Evolutionary conservation across 768 basidiomycete species (phyloP).

Genomic region (Leucocoprinus sp.): DNA sequence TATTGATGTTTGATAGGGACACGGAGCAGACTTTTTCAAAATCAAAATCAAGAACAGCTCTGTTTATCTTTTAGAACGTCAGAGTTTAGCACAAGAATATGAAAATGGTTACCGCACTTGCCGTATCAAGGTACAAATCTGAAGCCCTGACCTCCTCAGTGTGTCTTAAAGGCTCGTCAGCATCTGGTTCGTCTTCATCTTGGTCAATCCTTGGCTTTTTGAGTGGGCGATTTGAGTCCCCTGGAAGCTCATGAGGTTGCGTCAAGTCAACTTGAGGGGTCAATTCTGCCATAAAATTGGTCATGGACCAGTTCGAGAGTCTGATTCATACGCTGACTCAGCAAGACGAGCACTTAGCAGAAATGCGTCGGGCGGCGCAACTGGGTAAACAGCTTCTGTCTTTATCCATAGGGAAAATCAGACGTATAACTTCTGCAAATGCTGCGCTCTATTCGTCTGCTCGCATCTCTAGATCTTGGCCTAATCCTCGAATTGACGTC

Average conservation of each 20-base stretch:
- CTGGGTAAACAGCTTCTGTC: neutral
- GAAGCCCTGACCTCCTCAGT: conserved; percentile 44
- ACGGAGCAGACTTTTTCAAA: conserved; percentile 99
- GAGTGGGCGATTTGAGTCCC: conserved; percentile 24
- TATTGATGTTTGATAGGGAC: conserved; percentile 92
- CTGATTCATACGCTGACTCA: conserved; percentile 4
- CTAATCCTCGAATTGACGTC: conserved; percentile 54
- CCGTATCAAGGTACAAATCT: conserved; percentile 93
- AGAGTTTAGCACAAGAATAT: conserved; percentile 10
- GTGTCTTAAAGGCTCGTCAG: conserved; percentile 21
- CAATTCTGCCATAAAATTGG: conserved; percentile 10
- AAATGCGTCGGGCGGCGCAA: conserved; percentile 6
- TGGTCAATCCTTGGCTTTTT: conserved; percentile 24
- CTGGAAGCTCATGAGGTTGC: conserved; percentile 8
- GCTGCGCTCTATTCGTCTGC: conserved; percentile 19
- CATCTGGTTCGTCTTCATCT: conserved; percentile 20
- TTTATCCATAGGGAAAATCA: neutral
- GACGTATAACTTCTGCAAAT: neutral
- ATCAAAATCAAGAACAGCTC: conserved; percentile 90
- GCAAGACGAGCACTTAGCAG: neutral
- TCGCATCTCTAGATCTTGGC: conserved; percentile 24
- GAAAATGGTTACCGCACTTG: conserved; percentile 29
- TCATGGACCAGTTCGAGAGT: neutral
- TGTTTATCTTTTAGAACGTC: conserved; percentile 61
- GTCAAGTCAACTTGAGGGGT: conserved; percentile 9